Conservation (phyloP, 805 yeast species). For the Myxozyma sirexii region DNA sequence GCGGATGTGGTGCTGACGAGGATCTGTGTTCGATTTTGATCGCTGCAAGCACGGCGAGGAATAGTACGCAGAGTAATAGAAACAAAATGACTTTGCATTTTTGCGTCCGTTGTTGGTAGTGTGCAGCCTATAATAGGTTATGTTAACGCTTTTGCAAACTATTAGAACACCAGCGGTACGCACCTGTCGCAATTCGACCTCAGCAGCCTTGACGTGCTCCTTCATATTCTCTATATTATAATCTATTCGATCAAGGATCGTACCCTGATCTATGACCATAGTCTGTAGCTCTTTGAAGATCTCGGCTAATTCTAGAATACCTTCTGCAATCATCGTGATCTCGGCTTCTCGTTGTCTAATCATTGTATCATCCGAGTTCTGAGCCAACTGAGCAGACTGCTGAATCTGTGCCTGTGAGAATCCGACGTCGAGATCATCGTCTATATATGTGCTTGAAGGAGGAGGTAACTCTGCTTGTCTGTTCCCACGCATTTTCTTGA, state of each 20-base stretch:
- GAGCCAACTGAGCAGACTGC: conserved; percentile 28
- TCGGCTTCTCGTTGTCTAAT: conserved; percentile 82
- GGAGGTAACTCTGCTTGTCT: conserved; percentile 37
- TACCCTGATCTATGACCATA: conserved; percentile 93
- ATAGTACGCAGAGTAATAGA: conserved; percentile 68
- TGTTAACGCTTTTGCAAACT: not conserved
- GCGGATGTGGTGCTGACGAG: conserved; percentile 5
- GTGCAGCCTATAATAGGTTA: conserved; percentile 58
- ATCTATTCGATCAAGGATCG: conserved; percentile 89
- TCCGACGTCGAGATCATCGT: conserved; percentile 35
- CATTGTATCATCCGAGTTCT: conserved; percentile 45
- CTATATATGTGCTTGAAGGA: conserved; percentile 18
- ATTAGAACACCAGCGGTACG: not conserved
- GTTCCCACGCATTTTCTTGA: conserved; percentile 80
- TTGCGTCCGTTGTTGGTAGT: conserved; percentile 83
- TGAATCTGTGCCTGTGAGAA: conserved; percentile 41
- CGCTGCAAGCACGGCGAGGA: conserved; percentile 68
- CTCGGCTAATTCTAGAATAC: conserved; percentile 88
- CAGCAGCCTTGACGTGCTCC: conserved; percentile 73
- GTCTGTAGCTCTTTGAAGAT: conserved; percentile 92
- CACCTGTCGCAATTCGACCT: conserved; percentile 59
- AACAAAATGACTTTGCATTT: conserved; percentile 87
- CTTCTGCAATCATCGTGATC: conserved; percentile 87
- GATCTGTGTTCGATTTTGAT: conserved; percentile 47
- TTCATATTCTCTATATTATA: conserved; percentile 84